Evolutionary conservation across 129 eudicot genomes (phyloP), one percentile per base, ranked within the genome.

Genomic region (Pittosporum tobira): DNA sequence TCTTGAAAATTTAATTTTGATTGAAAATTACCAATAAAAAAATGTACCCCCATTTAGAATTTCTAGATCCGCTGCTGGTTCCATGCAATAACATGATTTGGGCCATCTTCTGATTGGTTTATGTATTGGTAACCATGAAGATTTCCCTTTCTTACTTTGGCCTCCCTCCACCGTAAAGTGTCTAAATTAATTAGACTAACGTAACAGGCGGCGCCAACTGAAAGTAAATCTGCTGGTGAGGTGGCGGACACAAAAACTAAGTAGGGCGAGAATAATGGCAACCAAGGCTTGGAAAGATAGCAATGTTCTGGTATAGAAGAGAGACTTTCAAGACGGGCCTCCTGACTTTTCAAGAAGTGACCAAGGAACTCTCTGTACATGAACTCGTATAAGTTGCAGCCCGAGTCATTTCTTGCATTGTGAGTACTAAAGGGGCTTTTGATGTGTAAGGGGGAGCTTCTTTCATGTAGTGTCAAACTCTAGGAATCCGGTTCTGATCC

Each of bases 161-260:
- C 50, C 21, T 16, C 8, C 14, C 21, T 9, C 12, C 55, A 49
- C 24, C 15, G 7, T 49, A 5, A 49, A 52, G 25, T 11, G 6
- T 27, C 11, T 23, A 20, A 18, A 10, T 52, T 52, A 2, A 52
- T 52, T 27, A 26, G 27, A 6, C 1, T 49, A 59, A 20, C 56
- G 62, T 36, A 55, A 71, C 79, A 78, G 84, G 77, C 59, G 38
- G 74, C 71, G 59, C 60, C 65, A 48, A 44, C 60, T 47, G 78
- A 67, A 27, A 38, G 53, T 22, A 73, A 42, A 64, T 42, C 63
- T 59, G 26, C 58, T n/a, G 38, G 50, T 11, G 77, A 82, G 62
- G 57, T 48, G 62, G 21, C 27, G 0, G 54, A 51, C 9, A 5
- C 57, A 16, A 59, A 52, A 38, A 57, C 48, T 24, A 20, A 2